Conservation (phyloP, 1,284 basidiomycete genomes). For the Spongispora temasekensis region DNA sequence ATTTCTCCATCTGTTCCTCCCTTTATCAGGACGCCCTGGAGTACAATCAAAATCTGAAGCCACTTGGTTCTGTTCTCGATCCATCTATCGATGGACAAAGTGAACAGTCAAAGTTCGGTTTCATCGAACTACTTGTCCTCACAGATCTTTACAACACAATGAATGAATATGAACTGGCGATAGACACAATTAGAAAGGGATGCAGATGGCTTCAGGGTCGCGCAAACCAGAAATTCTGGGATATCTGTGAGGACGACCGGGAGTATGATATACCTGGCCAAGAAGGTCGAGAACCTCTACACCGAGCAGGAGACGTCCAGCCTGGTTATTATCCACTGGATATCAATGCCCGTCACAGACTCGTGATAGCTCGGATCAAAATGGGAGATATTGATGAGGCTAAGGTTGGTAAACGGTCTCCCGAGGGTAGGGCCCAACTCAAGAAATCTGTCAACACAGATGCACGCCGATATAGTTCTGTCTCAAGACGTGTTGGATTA, state of each 20-base stretch:
- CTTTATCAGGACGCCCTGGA: slow-evolving; percentile 44
- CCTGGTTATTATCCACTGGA: slow-evolving; percentile 16
- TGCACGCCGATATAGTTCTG: slow-evolving; percentile 75
- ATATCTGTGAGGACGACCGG: slow-evolving; percentile 81
- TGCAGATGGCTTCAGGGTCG: slow-evolving; percentile 90
- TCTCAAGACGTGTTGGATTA: slow-evolving; percentile 75
- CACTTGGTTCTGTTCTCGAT: slow-evolving; percentile 44
- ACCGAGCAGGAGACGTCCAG: slow-evolving; percentile 15
- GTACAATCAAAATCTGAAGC: slow-evolving; percentile 44
- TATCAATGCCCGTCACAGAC: slow-evolving; percentile 64
- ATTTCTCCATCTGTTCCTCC: slow-evolving; percentile 50
- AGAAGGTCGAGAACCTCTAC: slow-evolving; percentile 22
- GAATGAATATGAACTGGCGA: slow-evolving; percentile 67
- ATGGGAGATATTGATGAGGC: slow-evolving; percentile 65
- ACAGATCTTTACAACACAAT: slow-evolving; percentile 82
- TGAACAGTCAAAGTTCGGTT: slow-evolving; percentile 46
- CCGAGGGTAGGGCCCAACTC: neutral
- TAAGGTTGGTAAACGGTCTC: slow-evolving; percentile 6
- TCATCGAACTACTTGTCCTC: slow-evolving; percentile 74
- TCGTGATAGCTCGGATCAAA: slow-evolving; percentile 84
- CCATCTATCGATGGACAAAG: slow-evolving; percentile 53
- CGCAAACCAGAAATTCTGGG: slow-evolving; percentile 77
- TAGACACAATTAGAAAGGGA: slow-evolving; percentile 74
- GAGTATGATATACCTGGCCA: slow-evolving; percentile 57
- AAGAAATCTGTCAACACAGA: slow-evolving; percentile 14